Base-by-base conservation (phyloP, 192 early-diverging fungal genomes). In the Linnemannia hyalina region DNA sequence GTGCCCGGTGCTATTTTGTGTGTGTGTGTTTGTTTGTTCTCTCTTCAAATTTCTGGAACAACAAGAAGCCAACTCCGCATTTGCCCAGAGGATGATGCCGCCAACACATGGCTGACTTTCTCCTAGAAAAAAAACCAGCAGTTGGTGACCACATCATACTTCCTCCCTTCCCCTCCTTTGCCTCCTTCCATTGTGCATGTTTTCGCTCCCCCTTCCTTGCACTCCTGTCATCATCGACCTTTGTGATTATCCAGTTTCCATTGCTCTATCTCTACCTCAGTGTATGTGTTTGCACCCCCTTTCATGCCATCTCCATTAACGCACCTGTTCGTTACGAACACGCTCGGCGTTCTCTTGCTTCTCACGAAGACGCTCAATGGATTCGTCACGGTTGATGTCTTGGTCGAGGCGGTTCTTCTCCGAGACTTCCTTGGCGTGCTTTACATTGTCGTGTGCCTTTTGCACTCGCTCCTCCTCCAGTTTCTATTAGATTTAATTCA, bases 311-410 rank as follows among this genome's bases (percentile, higher is more conserved):
- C 11, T 9, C 16, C 38, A 40, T 40, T 40, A 40, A 81, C 52
- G 68, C 52, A 77, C 83, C 83, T 85, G 83, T 38, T 85, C 83
- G 20, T 77, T 75, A 55, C 83, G 83, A 36, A 69, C 78, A 42
- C 78, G 78, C 60, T 80, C 83, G 9, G 83, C 83, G 36, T 80
- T 85, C 49, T 85, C 83, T 70, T 85, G 83, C 44, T 86, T 81
- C 72, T 77, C 84, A 41, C 79, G 84, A 75, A 86, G 63, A 10
- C 77, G 73, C 49, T 86, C 78, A 36, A 75, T 47, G 38, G 84
- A 86, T 68, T 80, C 84, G 54, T 81, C 84, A 18, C 79, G 69
- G 55, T 52, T 86, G 47, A 78, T 26, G 32, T 52, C 84, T 41
- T 75, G 71, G 4, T 81, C 84, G 4, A 81, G 79, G 29, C 68